Evolutionary conservation across 2,329 filamentous ascomycete species (phyloP).

Genomic region (Exophiala bonariae): DNA sequence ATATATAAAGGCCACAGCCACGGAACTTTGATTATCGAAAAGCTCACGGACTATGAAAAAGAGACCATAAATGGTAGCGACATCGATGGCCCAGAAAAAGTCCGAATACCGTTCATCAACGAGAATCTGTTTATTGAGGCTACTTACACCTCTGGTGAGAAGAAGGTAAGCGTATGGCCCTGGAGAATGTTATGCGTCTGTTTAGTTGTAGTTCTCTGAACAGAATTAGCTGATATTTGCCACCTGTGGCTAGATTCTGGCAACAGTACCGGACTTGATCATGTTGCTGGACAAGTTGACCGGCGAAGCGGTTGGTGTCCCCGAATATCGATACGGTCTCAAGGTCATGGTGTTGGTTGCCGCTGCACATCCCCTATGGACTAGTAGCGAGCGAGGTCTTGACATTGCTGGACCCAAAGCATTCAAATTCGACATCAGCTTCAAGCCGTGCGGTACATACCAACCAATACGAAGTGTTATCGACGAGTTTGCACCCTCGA

Average conservation of each 20-base stretch:
- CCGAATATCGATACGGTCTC: conserved; percentile 49
- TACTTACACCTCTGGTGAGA: conserved; percentile 34
- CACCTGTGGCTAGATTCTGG: conserved; percentile 25
- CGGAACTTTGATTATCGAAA: conserved; percentile 59
- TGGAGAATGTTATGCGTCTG: too few relatives aligned
- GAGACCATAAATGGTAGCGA: conserved; percentile 30
- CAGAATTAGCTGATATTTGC: conserved; percentile 22
- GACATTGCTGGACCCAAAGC: conserved; percentile 11
- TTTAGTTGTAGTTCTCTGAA: conserved; percentile 32
- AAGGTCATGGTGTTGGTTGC: conserved; percentile 52
- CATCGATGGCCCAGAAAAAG: too few relatives aligned
- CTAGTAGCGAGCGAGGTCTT: conserved; percentile 1
- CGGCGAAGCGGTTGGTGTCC: conserved; percentile 21
- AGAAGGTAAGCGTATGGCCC: conserved; percentile 29
- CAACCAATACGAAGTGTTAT: too few relatives aligned
- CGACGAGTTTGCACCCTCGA: too few relatives aligned
- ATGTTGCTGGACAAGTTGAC: conserved; percentile 23
- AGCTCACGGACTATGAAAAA: conserved; percentile 36
- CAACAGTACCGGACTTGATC: conserved; percentile 35
- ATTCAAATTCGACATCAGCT: conserved; percentile 16
- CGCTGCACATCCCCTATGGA: conserved; percentile 60
- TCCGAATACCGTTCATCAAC: too few relatives aligned
- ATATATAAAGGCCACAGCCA: conserved; percentile 54
- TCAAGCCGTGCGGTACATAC: conserved; percentile 16
- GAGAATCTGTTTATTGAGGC: too few relatives aligned